Evolutionary conservation across 1,139 yeast species (phyloP).

Genomic region (Saccharomyces hybrid): DNA sequence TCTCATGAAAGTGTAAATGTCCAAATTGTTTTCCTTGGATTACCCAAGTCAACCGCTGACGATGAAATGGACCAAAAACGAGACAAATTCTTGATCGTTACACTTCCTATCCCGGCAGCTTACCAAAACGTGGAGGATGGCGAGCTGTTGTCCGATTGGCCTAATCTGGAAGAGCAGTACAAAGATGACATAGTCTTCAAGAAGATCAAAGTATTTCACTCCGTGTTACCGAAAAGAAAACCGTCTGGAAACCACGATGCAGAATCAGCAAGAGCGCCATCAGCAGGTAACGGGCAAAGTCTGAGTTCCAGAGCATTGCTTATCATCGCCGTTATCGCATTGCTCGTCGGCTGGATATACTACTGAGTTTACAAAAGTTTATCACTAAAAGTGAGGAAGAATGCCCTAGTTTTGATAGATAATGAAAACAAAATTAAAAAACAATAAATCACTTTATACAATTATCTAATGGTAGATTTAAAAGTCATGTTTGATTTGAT

Average conservation of each 20-base stretch:
- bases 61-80: slow-evolving; percentile 54
- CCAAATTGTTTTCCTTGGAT: slow-evolving; percentile 76
- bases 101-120: slow-evolving; percentile 43
- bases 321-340: slow-evolving; percentile 46
- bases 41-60: slow-evolving; percentile 61
- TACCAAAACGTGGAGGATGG: slow-evolving; percentile 34
- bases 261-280: background rate
- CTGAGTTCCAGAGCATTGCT: slow-evolving; percentile 42
- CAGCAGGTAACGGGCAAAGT: background rate
- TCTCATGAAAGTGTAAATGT: slow-evolving; percentile 72
- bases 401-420: background rate
- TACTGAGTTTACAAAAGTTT: slow-evolving; percentile 31
- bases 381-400: background rate
- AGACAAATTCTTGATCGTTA: slow-evolving; percentile 85
- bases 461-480: background rate
- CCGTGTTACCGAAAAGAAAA: slow-evolving; percentile 18
- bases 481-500: background rate
- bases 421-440: slow-evolving; percentile 9
- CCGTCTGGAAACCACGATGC: background rate
- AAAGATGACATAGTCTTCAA: slow-evolving; percentile 53
- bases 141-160: slow-evolving; percentile 53
- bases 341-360: slow-evolving; percentile 52
- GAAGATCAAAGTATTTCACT: slow-evolving; percentile 69
- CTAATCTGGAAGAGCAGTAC: slow-evolving; percentile 53
- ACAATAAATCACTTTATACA: slow-evolving; percentile 1